Evolutionary conservation across 2,329 filamentous ascomycete species (phyloP).

Genomic region (Apiospora marii): DNA sequence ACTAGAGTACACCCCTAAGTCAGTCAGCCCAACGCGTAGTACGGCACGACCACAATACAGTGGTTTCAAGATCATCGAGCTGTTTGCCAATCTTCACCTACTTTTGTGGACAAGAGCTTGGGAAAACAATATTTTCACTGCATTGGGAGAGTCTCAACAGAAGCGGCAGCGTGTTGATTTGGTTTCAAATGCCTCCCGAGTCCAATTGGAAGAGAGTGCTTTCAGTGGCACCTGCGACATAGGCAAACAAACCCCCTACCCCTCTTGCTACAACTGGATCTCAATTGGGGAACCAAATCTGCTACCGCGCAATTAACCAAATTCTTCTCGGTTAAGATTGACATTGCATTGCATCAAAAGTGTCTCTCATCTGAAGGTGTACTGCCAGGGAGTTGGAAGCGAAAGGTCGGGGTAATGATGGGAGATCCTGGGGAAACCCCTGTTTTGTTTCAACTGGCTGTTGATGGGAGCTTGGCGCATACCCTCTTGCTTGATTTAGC

Average conservation of each 20-base stretch:
- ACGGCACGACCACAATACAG: background rate
- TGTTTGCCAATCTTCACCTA: background rate
- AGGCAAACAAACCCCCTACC: background rate
- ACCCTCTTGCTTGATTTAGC: background rate
- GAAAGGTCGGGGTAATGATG: background rate
- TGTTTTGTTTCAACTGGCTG: too few species aligned
- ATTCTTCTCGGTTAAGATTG: background rate
- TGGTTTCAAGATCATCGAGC: background rate
- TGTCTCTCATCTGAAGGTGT: background rate
- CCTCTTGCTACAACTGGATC: background rate
- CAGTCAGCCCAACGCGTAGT: background rate
- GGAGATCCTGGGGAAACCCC: too few species aligned
- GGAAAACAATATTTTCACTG: background rate
- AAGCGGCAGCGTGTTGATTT: background rate
- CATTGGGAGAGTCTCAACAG: background rate
- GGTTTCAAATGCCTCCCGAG: background rate
- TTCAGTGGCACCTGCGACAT: background rate
- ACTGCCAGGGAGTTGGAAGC: background rate
- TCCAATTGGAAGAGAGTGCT: background rate
- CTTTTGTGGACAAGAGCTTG: background rate
- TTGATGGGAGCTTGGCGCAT: background rate
- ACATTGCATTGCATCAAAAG: background rate
- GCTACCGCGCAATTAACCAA: background rate
- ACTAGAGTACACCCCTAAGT: background rate
- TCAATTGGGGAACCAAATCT: background rate